Conservation (phyloP, 192 early-diverging fungal genomes). For the Kickxella alabastrina region DNA sequence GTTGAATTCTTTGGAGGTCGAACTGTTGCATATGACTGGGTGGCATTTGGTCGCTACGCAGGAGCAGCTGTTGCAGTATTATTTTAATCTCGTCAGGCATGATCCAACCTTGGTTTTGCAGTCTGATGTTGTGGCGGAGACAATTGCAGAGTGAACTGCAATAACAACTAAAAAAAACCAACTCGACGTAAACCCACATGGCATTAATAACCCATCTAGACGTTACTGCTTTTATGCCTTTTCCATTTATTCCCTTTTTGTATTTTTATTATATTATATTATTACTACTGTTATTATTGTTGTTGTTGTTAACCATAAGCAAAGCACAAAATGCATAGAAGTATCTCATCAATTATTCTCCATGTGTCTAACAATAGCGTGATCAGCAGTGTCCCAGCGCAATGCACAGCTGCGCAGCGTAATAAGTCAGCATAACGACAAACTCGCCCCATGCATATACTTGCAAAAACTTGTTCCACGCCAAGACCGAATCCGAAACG, state of each 20-base stretch:
- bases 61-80: slow-evolving; percentile 85
- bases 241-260: too few relatives aligned
- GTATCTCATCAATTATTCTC: neutral
- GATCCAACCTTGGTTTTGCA: slow-evolving; percentile 55
- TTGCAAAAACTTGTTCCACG: slow-evolving; percentile 34
- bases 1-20: slow-evolving; percentile 90
- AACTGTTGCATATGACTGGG: slow-evolving; percentile 82
- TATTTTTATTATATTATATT: too few relatives aligned
- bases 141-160: too few relatives aligned
- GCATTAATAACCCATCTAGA: too few relatives aligned
- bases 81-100: slow-evolving; percentile 83
- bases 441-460: slow-evolving; percentile 30
- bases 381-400: slow-evolving; percentile 11
- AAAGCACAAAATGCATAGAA: too few relatives aligned
- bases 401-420: slow-evolving; percentile 47
- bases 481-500: slow-evolving; percentile 44
- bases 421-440: slow-evolving; percentile 42
- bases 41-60: slow-evolving; percentile 82
- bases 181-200: too few relatives aligned
- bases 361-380: neutral
- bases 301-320: too few relatives aligned
- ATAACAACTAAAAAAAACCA: too few relatives aligned
- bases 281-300: too few relatives aligned
- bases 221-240: too few relatives aligned
- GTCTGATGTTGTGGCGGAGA: slow-evolving; percentile 17